phyloP scores from a whole-genome alignment of 805 yeast genomes.

The Candida sanyiensis region DNA sequence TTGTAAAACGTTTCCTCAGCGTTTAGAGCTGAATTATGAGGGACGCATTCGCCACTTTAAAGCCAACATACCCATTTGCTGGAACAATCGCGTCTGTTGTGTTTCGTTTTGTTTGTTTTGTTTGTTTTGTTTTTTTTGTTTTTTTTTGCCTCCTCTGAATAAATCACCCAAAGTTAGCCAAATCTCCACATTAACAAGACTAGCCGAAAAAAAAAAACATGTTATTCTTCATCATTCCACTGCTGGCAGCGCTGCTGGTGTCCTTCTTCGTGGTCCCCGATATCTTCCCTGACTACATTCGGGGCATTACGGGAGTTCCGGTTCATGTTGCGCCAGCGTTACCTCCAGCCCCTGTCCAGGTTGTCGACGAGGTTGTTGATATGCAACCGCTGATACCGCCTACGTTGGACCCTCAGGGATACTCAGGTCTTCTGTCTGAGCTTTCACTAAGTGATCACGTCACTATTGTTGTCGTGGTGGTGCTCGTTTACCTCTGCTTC shows the following conservation, averaged over 20 bases:
- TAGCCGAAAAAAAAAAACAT: no score
- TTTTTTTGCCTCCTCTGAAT: no score
- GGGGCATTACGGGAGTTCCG: background rate
- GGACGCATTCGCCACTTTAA: no score
- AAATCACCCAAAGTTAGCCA: no score
- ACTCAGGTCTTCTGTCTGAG: background rate
- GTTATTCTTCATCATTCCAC: background rate
- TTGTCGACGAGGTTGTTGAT: background rate
- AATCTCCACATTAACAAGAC: no score
- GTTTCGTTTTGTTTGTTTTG: background rate
- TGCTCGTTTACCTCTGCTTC: background rate
- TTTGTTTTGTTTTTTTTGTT: no score
- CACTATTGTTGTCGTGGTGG: background rate
- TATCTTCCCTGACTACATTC: background rate
- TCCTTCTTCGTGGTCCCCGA: conserved; percentile 1
- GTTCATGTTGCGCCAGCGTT: background rate
- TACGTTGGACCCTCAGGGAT: background rate
- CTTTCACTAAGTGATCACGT: background rate
- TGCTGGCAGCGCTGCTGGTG: conserved; percentile 1
- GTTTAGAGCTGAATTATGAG: no score
- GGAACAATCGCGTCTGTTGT: no score
- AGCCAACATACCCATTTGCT: no score
- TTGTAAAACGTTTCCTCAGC: no score
- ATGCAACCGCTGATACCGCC: background rate
- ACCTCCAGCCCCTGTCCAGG: background rate